A percentile compares a stretch with the other conserved stretches of the same genome.
phyloP scores from a whole-genome alignment of 2,329 filamentous ascomycete genomes.

The Calonectria hawksworthii region DNA sequence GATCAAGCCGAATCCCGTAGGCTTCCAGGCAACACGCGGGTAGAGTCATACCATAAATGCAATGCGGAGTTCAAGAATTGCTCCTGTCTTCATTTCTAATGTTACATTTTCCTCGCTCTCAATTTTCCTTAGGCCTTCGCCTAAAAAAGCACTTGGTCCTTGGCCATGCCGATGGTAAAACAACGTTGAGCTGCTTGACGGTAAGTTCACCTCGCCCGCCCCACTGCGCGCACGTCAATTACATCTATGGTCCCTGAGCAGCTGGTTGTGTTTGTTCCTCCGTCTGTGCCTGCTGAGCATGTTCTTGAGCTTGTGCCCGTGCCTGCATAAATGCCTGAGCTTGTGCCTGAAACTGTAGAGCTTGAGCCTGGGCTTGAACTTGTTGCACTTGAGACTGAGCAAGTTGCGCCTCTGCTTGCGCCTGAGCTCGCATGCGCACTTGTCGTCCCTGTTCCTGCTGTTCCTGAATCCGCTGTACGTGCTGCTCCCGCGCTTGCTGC shows the following conservation, averaged over 20 bases:
- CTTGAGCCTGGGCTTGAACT: neutral
- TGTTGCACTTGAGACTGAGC: neutral
- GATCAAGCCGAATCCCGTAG: slow-evolving; percentile 20
- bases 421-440: neutral
- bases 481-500: neutral
- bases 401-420: neutral
- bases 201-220: neutral
- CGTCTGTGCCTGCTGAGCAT: neutral
- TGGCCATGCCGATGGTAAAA: neutral
- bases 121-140: neutral
- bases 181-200: neutral
- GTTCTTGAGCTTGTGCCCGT: neutral
- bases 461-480: neutral
- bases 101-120: neutral
- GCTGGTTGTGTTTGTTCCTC: neutral
- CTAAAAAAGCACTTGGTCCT: neutral
- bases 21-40: neutral
- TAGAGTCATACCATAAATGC: no score
- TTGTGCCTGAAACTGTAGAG: neutral
- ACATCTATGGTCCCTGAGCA: neutral
- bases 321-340: neutral
- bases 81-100: neutral
- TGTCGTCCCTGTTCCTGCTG: neutral
- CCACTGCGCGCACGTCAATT: neutral
- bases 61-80: neutral